Percentiles rank a stretch among this genome's conserved stretches.
Conservation (phyloP, 1,139 yeast species). For the Saccharomyces hybrid region DNA sequence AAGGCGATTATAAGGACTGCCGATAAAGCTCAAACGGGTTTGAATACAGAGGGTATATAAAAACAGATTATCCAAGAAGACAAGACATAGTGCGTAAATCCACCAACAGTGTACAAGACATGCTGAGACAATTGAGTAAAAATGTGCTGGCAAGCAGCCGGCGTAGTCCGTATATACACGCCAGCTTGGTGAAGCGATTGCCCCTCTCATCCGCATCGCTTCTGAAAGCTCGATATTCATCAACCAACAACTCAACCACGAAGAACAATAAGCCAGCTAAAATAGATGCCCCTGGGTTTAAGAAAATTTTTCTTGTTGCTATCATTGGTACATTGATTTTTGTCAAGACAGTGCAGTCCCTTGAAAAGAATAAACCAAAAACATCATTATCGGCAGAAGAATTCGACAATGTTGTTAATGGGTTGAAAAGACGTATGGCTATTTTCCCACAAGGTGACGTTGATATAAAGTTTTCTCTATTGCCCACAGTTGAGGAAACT, state of each 20-base stretch:
- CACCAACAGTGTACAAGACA: background rate
- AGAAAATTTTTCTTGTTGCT: conserved; percentile 44
- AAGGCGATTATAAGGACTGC: background rate
- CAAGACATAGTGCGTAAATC: background rate
- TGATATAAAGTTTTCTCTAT: conserved; percentile 11
- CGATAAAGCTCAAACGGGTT: background rate
- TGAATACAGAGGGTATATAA: background rate
- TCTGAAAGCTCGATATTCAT: background rate
- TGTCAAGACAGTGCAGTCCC: conserved; percentile 43
- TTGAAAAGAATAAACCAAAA: conserved; percentile 49
- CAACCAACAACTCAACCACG: background rate
- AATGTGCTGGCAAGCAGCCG: background rate
- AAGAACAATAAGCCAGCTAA: background rate
- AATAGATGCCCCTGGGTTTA: conserved; percentile 35
- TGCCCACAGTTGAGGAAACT: background rate
- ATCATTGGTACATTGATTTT: conserved; percentile 48
- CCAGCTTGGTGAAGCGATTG: background rate
- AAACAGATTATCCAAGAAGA: background rate
- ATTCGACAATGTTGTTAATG: conserved; percentile 44
- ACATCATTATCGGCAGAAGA: conserved; percentile 54
- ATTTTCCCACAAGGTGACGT: conserved; percentile 31
- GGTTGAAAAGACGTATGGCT: conserved; percentile 48
- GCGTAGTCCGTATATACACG: background rate
- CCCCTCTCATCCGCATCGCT: background rate
- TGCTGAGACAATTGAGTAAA: background rate